phyloP scores from a whole-genome alignment of 176 grass and related monocot species.

The Zea mays region DNA sequence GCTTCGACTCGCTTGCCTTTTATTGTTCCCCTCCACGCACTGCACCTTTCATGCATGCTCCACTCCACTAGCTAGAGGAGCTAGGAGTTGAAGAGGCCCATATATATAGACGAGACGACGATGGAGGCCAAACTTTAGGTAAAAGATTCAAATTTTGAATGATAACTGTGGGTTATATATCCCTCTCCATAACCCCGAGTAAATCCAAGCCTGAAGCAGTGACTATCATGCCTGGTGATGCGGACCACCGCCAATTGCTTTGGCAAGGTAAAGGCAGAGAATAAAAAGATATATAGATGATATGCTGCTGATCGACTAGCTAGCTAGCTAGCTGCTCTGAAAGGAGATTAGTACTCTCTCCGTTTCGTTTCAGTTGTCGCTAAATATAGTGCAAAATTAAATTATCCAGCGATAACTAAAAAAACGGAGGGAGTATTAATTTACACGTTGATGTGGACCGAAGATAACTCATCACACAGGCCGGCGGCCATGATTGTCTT shows the following conservation, averaged over 20 bases:
- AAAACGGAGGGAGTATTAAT: no score
- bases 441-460: conserved; percentile 31
- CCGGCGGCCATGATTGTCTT: conserved; percentile 22
- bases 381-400: no score
- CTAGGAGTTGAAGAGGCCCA: background rate
- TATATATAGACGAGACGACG: background rate
- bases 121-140: conserved; percentile 37
- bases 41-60: conserved; percentile 31
- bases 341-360: no score
- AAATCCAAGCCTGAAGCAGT: conserved; percentile 38
- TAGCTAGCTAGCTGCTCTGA: conserved; percentile 32
- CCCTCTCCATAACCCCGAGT: conserved; percentile 1
- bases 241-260: conserved; percentile 45
- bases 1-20: conserved; percentile 39
- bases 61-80: conserved; percentile 32
- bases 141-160: conserved; percentile 30
- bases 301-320: background rate
- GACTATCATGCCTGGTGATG: conserved; percentile 43
- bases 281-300: conserved; percentile 17
- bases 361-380: no score
- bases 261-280: conserved; percentile 40
- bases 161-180: background rate
- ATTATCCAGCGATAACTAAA: no score
- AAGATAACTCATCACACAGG: conserved; percentile 11
- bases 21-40: background rate